Conservation (phyloP, 192 early-diverging fungal species). For the Ramicandelaber brevisporus region DNA sequence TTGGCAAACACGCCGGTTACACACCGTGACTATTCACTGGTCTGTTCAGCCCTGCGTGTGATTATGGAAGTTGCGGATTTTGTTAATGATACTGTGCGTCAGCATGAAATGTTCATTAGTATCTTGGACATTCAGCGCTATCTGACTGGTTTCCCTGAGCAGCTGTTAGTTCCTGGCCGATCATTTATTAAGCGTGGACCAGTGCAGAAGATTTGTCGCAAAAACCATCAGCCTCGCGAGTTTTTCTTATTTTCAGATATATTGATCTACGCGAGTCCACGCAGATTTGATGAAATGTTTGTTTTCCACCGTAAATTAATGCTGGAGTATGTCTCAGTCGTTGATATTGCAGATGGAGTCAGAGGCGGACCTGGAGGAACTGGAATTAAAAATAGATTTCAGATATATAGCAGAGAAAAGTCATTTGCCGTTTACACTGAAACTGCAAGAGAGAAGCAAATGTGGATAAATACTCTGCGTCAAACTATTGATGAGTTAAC, state of each 20-base stretch:
- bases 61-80: slow-evolving; percentile 37
- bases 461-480: slow-evolving; percentile 36
- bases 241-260: slow-evolving; percentile 59
- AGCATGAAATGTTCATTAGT: slow-evolving; percentile 45
- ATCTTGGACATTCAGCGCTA: slow-evolving; percentile 44
- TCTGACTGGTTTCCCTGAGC: slow-evolving; percentile 31
- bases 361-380: too few relatives aligned
- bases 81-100: slow-evolving; percentile 55
- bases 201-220: slow-evolving; percentile 51
- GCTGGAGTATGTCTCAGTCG: slow-evolving; percentile 27
- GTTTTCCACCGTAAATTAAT: slow-evolving; percentile 41
- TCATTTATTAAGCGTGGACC: slow-evolving; percentile 30
- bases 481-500: slow-evolving; percentile 25
- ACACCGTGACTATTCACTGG: slow-evolving; percentile 18
- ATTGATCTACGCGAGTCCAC: slow-evolving; percentile 41
- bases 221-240: slow-evolving; percentile 36
- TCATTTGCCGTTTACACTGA: slow-evolving; percentile 49
- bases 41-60: slow-evolving; percentile 10
- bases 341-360: slow-evolving; percentile 27
- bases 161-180: slow-evolving; percentile 41
- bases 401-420: slow-evolving; percentile 54
- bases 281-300: slow-evolving; percentile 27
- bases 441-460: slow-evolving; percentile 20
- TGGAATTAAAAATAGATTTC: slow-evolving; percentile 37
- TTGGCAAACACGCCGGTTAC: slow-evolving; percentile 16